Percentiles rank a stretch among this genome's conserved stretches.
phyloP scores from a whole-genome alignment of 495 filamentous ascomycete species.

The Bombardia bombarda region DNA sequence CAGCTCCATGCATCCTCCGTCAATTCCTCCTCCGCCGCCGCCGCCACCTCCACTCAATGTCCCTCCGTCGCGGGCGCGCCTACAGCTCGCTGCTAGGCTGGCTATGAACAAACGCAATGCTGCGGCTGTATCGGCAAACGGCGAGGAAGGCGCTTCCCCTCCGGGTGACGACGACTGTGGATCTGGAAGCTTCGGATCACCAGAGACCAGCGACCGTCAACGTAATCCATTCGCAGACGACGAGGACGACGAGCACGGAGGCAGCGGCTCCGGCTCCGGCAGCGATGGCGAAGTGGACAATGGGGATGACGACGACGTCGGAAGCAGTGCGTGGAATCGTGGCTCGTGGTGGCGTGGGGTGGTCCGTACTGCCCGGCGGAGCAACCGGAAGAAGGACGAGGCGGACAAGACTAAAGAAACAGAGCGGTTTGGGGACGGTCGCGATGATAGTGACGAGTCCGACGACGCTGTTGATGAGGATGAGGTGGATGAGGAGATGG shows the following conservation, averaged over 20 bases:
- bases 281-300: constrained; percentile 28
- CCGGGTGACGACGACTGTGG: constrained; percentile 17
- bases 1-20: constrained; percentile 39
- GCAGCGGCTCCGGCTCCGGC: constrained; percentile 13
- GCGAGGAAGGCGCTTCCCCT: constrained; percentile 16
- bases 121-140: constrained; percentile 25
- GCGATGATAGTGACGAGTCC: constrained; percentile 34
- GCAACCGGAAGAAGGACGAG: background rate
- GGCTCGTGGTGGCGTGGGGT: constrained; percentile 41
- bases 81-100: constrained; percentile 75
- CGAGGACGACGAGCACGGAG: constrained; percentile 37
- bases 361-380: constrained; percentile 19
- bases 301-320: constrained; percentile 9
- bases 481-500: constrained; percentile 34
- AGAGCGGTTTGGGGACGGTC: constrained; percentile 38
- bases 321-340: constrained; percentile 25
- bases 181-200: constrained; percentile 13
- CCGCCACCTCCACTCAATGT: constrained; percentile 65
- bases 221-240: constrained; percentile 43
- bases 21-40: constrained; percentile 43
- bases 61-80: constrained; percentile 75
- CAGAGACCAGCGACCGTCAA: constrained; percentile 18
- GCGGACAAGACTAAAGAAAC: constrained; percentile 4
- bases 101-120: constrained; percentile 69
- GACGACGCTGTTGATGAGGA: constrained; percentile 22